These are phyloP conservation scores for Cutaneotrichosporon dermatis DNA, from an alignment of 1,284 basidiomycete genomes.

Conservation along the genomic window DNA sequence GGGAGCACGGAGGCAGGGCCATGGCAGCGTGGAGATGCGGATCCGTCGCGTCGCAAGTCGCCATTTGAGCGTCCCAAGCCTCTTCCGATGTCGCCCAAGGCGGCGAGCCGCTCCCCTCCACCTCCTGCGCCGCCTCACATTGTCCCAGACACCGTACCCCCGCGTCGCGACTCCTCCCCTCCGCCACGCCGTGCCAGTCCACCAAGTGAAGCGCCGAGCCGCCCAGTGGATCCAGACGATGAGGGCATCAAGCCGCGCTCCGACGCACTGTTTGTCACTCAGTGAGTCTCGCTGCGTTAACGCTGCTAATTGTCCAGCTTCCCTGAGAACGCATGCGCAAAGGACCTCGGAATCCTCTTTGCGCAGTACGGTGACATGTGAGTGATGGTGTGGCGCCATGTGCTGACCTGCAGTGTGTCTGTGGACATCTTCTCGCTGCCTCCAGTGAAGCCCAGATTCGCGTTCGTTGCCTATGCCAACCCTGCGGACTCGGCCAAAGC, in stretches of 20 bases:
- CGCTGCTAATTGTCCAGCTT: constrained; percentile 29
- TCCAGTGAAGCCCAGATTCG: constrained; percentile 39
- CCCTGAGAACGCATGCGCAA: constrained; percentile 37
- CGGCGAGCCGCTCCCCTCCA: not conserved
- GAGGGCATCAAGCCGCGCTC: constrained; percentile 22
- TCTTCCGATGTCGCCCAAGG: not conserved
- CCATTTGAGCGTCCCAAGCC: constrained; percentile 35
- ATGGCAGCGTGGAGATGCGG: constrained; percentile 46
- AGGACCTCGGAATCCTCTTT: constrained; percentile 47
- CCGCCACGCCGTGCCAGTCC: not conserved
- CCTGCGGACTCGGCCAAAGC: constrained; percentile 25
- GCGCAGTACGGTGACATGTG: constrained; percentile 48
- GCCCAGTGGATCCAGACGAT: constrained; percentile 11
- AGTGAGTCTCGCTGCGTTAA: constrained; percentile 21
- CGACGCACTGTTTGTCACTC: constrained; percentile 40
- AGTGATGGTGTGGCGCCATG: constrained; percentile 9
- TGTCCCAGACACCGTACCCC: not conserved
- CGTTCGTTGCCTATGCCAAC: constrained; percentile 41
- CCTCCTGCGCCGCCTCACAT: not conserved
- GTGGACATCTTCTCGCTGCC: constrained; percentile 49
- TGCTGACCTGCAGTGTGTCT: constrained; percentile 32
- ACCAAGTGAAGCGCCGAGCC: too few relatives aligned
- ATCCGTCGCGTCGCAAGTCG: constrained; percentile 35
- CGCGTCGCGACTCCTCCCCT: not conserved
- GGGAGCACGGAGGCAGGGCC: constrained; percentile 37